Base-by-base conservation (phyloP, 2,329 filamentous ascomycete genomes). In the Hypoxylon sp. region DNA sequence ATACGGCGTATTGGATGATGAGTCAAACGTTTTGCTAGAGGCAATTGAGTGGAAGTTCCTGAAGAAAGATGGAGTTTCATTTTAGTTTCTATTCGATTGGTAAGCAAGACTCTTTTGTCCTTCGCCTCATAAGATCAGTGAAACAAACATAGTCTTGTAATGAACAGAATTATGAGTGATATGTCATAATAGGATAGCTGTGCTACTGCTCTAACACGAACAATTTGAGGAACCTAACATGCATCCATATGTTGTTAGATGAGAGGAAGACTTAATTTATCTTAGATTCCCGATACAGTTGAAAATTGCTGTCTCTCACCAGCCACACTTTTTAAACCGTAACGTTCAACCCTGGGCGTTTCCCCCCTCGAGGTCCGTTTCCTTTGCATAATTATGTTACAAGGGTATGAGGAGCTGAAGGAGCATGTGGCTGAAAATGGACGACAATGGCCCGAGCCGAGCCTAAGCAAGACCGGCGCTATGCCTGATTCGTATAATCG, bases 401-500 rank as follows among this genome's bases (percentile, higher is more conserved):
- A 26, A 26, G 26, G 26, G 39, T 3, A 44, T 17, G 19, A 22
- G 19, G 19, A 22, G 19, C 19, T 22, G 19, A 44, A 44, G 39
- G 11, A 39, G 14, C 39, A 44, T 17, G 39, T 44, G n/a, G 39
- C 39, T 44, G 39, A 44, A 9, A 44, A 37, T 37, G 35, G 13
- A 37, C 35, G 13, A 37, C 35, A n/a, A 14, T 13, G 35, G 11
- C 29, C 29, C 39, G 39, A 44, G 3, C n/a, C 39, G n/a, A 39
- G 37, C 14, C 37, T 39, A n/a, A 17, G n/a, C 37, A 42, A 42
- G 17, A 42, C 5, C 39, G 17, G 8, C 39, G 17, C 39, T 22
- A 17, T 44, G 17, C 39, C 39, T 17, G 9, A 44, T 22, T 44
- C 17, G 10, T 44, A 44, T 47, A 58, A 26, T 22, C 55, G 55